Evolutionary conservation across 1,139 yeast species (phyloP).

Genomic region (Yamadazyma atlantica): DNA sequence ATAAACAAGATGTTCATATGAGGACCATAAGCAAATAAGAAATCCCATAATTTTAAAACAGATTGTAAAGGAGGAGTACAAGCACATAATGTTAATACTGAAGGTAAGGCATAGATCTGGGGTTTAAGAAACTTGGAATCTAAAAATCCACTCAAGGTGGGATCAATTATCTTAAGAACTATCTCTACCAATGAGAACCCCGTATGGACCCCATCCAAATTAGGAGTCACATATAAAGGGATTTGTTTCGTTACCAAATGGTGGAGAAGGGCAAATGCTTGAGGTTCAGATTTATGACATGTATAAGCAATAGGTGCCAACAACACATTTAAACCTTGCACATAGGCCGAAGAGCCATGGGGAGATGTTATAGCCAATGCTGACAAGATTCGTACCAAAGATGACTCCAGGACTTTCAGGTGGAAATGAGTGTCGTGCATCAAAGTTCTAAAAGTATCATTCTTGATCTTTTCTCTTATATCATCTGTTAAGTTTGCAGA

Average conservation of each 20-base stretch:
- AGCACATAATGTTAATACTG: slow-evolving; percentile 82
- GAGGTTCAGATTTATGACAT: slow-evolving; percentile 74
- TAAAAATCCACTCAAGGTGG: slow-evolving; percentile 60
- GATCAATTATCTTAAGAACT: slow-evolving; percentile 71
- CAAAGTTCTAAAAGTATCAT: slow-evolving; percentile 85
- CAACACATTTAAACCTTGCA: slow-evolving; percentile 88
- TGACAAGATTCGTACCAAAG: slow-evolving; percentile 67
- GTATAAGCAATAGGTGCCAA: slow-evolving; percentile 83
- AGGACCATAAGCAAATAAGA: slow-evolving; percentile 85
- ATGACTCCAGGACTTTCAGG: slow-evolving; percentile 63
- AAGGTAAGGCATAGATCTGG: slow-evolving; percentile 86
- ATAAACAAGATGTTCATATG: slow-evolving; percentile 84
- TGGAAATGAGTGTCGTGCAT: slow-evolving; percentile 73
- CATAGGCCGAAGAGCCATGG: slow-evolving; percentile 53
- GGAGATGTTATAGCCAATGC: slow-evolving; percentile 62
- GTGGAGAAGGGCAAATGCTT: slow-evolving; percentile 74
- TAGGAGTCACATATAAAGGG: slow-evolving; percentile 78
- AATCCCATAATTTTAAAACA: slow-evolving; percentile 84
- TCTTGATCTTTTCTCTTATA: slow-evolving; percentile 69
- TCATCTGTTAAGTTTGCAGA: slow-evolving; percentile 44
- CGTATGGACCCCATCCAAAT: slow-evolving; percentile 79
- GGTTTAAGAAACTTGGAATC: slow-evolving; percentile 70
- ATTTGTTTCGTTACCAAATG: slow-evolving; percentile 58
- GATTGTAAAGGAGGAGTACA: slow-evolving; percentile 85
- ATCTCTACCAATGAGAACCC: slow-evolving; percentile 70